Base-by-base conservation (phyloP, 2,329 filamentous ascomycete genomes). In the Hypomyces rosellus region DNA sequence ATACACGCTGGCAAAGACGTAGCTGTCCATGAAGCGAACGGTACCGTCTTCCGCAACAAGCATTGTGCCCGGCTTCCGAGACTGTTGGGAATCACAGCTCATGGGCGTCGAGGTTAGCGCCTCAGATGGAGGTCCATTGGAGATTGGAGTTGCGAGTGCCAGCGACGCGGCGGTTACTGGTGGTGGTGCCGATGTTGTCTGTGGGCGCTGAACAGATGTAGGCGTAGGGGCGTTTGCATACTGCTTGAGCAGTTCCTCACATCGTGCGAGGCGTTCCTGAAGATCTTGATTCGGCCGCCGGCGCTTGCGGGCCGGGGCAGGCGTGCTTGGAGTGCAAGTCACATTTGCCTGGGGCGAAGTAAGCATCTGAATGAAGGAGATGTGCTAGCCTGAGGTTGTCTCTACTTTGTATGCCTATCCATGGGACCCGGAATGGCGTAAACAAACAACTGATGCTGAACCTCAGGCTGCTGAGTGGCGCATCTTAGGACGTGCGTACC, bases 231-330 rank as follows among this genome's bases (percentile, higher is more conserved):
- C 67, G 52, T 62, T 63, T 5, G 77, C 77, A 63, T 82, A 82
- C 52, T 78, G 75, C 55, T 79, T 81, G 18, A 82, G 64, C 37
- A 82, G 65, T 55, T 79, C 76, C 57, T 83, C 80, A 55, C 79
- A 82, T 49, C 78, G 70, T 4, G 78, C 77, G 34, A 83, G 69
- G 37, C 80, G 73, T 63, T 83, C 79, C 58, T 82, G 79, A 12
- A 83, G 71, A 57, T 82, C 80, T 58, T 82, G 79, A 48, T 82
- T 82, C 9, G 80, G 80, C 44, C 78, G 69, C 54, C 77, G 70
- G 38, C 80, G 74, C 66, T 82, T 82, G 51, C 79, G 75, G 25
- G 78, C 76, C 5, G 79, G 79, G 7, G 80, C 80, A 1, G 80
- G 80, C 16, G 75, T 81, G 56, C 78, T 82, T 4, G 80, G 79